Conservation (phyloP, 1,284 basidiomycete genomes). For the Austroboletus olivaceoglutinosus region DNA sequence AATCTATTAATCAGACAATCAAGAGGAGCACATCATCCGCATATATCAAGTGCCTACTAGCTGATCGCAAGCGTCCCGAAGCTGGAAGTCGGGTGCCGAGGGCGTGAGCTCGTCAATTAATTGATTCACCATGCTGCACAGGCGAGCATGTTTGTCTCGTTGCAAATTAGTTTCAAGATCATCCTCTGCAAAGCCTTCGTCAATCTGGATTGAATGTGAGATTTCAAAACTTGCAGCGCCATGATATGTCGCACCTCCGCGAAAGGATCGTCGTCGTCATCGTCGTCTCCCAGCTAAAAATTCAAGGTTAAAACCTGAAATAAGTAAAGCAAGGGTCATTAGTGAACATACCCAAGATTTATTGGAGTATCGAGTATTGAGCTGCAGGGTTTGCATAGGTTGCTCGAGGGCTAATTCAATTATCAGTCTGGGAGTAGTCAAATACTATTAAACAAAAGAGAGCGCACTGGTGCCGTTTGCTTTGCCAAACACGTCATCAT, state of each 20-base stretch:
- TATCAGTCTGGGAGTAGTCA: background rate
- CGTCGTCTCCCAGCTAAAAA: slow-evolving; percentile 69
- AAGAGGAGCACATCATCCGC: background rate
- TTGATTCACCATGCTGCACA: slow-evolving; percentile 77
- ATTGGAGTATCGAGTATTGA: slow-evolving; percentile 82
- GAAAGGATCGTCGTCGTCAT: slow-evolving; percentile 91
- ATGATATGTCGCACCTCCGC: slow-evolving; percentile 62
- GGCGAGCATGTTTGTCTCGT: slow-evolving; percentile 85
- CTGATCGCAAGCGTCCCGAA: slow-evolving; percentile 84
- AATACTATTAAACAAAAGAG: background rate
- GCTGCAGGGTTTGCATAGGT: slow-evolving; percentile 67
- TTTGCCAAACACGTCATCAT: slow-evolving; percentile 89
- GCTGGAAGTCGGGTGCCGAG: slow-evolving; percentile 73
- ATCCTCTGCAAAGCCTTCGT: slow-evolving; percentile 86
- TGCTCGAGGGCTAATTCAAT: slow-evolving; percentile 52
- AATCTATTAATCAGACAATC: slow-evolving; percentile 48
- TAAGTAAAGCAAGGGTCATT: slow-evolving; percentile 2
- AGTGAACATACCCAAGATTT: slow-evolving; percentile 71
- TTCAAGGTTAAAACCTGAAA: slow-evolving; percentile 1
- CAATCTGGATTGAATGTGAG: slow-evolving; percentile 54
- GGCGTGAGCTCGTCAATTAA: slow-evolving; percentile 86
- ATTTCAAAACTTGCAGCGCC: slow-evolving; percentile 3
- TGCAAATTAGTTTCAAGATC: slow-evolving; percentile 87
- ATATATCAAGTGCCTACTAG: slow-evolving; percentile 52
- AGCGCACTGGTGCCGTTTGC: slow-evolving; percentile 58